A percentile compares a stretch with the other conserved stretches of the same genome.
phyloP scores from a whole-genome alignment of 768 basidiomycete genomes.

The Tylopilus sp. region DNA sequence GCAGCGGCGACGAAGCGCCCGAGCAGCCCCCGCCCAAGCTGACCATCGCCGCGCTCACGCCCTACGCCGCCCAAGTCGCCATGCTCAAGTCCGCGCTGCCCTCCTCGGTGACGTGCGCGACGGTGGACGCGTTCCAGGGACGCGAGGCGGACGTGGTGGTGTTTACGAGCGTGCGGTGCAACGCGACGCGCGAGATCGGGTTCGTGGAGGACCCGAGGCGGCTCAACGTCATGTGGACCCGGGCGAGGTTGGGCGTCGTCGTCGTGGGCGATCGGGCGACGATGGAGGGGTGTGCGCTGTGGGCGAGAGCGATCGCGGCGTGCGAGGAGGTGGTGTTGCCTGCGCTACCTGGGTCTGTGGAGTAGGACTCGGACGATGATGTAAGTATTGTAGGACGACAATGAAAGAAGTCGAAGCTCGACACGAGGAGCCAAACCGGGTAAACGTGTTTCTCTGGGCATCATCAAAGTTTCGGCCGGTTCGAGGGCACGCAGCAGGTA shows the following conservation, averaged over 20 bases:
- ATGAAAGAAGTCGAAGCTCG: too few relatives aligned
- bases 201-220: constrained; percentile 62
- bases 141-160: constrained; percentile 66
- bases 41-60: constrained; percentile 40
- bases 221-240: constrained; percentile 66
- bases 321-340: constrained; percentile 28
- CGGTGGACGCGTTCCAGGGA: constrained; percentile 54
- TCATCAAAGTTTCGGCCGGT: too few relatives aligned
- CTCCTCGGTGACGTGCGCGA: constrained; percentile 19
- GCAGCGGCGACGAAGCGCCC: not conserved
- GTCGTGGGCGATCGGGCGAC: constrained; percentile 58
- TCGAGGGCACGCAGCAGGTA: too few relatives aligned
- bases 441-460: too few relatives aligned
- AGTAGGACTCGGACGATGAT: too few relatives aligned
- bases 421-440: too few relatives aligned
- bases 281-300: constrained; percentile 41
- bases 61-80: constrained; percentile 56
- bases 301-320: constrained; percentile 47
- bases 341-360: not conserved
- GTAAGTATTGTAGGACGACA: too few relatives aligned
- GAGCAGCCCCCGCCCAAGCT: not conserved
- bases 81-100: constrained; percentile 40
- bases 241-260: constrained; percentile 54
- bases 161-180: constrained; percentile 62
- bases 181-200: constrained; percentile 56